Evolutionary conservation across 1,139 yeast genomes (phyloP).

Genomic region (Hansenula anomala): DNA sequence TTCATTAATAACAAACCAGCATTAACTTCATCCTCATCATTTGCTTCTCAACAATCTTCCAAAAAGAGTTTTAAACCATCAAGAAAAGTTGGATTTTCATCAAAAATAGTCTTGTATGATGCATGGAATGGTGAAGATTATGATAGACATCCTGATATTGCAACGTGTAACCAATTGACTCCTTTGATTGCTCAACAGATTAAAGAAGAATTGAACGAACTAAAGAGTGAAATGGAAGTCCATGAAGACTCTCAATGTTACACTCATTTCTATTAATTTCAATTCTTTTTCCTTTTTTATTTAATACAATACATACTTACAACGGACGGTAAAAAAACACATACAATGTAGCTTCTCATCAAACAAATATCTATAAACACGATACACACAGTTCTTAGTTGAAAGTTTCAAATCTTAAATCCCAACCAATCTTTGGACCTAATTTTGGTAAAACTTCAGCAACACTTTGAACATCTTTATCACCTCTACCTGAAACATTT

Average conservation of each 20-base stretch:
- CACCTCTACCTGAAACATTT: slow-evolving; percentile 97
- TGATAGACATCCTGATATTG: slow-evolving; percentile 90
- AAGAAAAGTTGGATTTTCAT: slow-evolving; percentile 63
- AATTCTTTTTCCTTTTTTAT: too few relatives aligned
- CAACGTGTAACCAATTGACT: slow-evolving; percentile 89
- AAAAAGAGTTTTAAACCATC: neutral
- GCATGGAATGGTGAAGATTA: slow-evolving; percentile 83
- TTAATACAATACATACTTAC: too few relatives aligned
- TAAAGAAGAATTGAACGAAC: slow-evolving; percentile 75
- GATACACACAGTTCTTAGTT: too few relatives aligned
- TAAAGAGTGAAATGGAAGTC: slow-evolving; percentile 76
- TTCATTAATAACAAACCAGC: slow-evolving; percentile 29
- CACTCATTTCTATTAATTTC: slow-evolving; percentile 78
- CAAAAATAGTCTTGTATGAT: slow-evolving; percentile 79
- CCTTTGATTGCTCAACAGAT: slow-evolving; percentile 86
- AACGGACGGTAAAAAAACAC: too few relatives aligned
- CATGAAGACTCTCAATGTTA: slow-evolving; percentile 74
- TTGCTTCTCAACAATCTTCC: slow-evolving; percentile 7
- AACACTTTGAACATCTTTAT: slow-evolving; percentile 96
- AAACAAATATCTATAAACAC: too few relatives aligned
- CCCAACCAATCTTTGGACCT: slow-evolving; percentile 95
- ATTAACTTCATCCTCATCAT: slow-evolving; percentile 7
- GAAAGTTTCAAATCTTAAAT: slow-evolving; percentile 69
- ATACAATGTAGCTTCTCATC: too few relatives aligned
- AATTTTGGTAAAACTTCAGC: slow-evolving; percentile 88